These are phyloP conservation scores for Colletotrichum paranaense DNA, from an alignment of 2,329 filamentous ascomycete species.

Conservation along the genomic window DNA sequence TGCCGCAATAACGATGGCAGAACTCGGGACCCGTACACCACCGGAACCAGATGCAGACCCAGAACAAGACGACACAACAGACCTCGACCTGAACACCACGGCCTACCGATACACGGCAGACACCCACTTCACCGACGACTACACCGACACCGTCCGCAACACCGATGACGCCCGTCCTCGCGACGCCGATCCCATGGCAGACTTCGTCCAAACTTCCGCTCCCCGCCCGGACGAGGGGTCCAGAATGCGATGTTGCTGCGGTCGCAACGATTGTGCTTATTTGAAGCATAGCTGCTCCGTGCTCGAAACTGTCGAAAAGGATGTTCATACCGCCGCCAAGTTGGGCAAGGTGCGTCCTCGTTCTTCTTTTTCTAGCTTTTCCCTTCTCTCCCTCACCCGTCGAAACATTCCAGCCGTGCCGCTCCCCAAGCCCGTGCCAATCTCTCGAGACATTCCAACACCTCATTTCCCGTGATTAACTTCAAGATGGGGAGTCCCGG, in stretches of 20 bases:
- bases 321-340: slow-evolving; percentile 86
- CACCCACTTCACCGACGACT: not conserved
- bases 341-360: slow-evolving; percentile 85
- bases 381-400: not conserved
- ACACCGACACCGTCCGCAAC: not conserved
- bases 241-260: slow-evolving; percentile 83
- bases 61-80: not conserved
- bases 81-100: not conserved
- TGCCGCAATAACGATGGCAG: slow-evolving; percentile 34
- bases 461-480: slow-evolving; percentile 26
- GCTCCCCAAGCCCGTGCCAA: slow-evolving; percentile 1
- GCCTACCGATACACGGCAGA: not conserved
- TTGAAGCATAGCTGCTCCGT: slow-evolving; percentile 83
- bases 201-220: slow-evolving; percentile 32
- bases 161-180: slow-evolving; percentile 20
- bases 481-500: slow-evolving; percentile 17
- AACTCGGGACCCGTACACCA: slow-evolving; percentile 8
- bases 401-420: slow-evolving; percentile 30
- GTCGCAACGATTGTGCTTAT: slow-evolving; percentile 80
- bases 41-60: not conserved
- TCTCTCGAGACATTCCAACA: slow-evolving; percentile 32
- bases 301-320: slow-evolving; percentile 84
- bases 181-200: slow-evolving; percentile 32
- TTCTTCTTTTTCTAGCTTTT: slow-evolving; percentile 7
- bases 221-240: slow-evolving; percentile 40